phyloP scores from a whole-genome alignment of 164 flowering plant species.

The Liriodendron chinense region DNA sequence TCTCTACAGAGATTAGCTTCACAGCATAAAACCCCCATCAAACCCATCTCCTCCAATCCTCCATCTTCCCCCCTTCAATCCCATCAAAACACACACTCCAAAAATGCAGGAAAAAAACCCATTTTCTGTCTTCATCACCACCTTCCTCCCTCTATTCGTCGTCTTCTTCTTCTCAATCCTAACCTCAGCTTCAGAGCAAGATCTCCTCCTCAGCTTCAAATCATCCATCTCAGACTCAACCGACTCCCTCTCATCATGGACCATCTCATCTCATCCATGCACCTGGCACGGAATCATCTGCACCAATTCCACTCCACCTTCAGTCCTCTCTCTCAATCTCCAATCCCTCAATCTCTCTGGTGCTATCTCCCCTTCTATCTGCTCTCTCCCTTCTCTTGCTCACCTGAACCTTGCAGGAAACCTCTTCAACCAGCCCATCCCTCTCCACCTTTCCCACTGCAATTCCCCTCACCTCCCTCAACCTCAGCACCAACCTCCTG shows the following conservation, averaged over 20 bases:
- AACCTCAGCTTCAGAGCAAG: conserved; percentile 40
- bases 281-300: conserved; percentile 87
- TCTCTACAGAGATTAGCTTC: neutral
- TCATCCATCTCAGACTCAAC: conserved; percentile 62
- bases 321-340: conserved; percentile 54
- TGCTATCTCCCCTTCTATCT: conserved; percentile 62
- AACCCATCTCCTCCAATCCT: neutral
- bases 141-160: conserved; percentile 7
- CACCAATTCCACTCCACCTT: conserved; percentile 20
- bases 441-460: conserved; percentile 73
- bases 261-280: conserved; percentile 44
- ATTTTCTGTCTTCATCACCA: neutral
- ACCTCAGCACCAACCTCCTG: conserved; percentile 74
- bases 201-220: conserved; percentile 61
- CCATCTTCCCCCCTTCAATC: neutral
- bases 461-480: conserved; percentile 45
- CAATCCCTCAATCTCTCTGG: conserved; percentile 78
- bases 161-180: conserved; percentile 28
- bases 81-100: neutral
- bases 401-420: conserved; percentile 72
- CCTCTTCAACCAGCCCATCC: conserved; percentile 67
- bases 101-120: neutral
- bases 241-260: conserved; percentile 65
- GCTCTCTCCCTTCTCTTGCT: conserved; percentile 49
- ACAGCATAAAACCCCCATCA: neutral